phyloP scores from a whole-genome alignment of 352 stramenopile genomes.

The Pythium dissotocum region DNA sequence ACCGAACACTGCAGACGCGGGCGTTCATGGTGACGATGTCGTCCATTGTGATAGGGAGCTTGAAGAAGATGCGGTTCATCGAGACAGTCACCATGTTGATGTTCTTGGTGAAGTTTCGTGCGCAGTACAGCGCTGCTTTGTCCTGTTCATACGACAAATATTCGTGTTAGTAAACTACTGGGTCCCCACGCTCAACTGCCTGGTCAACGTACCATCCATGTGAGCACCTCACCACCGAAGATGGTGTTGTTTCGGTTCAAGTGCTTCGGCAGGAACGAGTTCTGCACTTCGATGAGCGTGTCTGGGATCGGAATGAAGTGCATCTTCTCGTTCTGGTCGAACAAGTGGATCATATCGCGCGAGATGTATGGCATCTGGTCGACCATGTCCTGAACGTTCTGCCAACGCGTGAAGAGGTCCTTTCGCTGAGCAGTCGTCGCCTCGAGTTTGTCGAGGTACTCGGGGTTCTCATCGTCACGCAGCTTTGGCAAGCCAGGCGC shows the following conservation, averaged over 20 bases:
- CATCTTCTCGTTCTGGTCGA: slow-evolving; percentile 43
- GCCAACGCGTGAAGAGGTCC: slow-evolving; percentile 59
- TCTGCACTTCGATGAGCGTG: slow-evolving; percentile 73
- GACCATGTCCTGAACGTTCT: slow-evolving; percentile 63
- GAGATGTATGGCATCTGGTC: slow-evolving; percentile 61
- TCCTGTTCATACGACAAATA: slow-evolving; percentile 28
- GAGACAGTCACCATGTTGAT: slow-evolving; percentile 64
- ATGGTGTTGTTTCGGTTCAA: slow-evolving; percentile 79
- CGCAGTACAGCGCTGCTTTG: slow-evolving; percentile 65
- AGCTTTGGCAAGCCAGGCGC: slow-evolving; percentile 53
- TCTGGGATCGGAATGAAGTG: slow-evolving; percentile 55
- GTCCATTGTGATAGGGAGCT: slow-evolving; percentile 63
- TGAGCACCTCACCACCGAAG: slow-evolving; percentile 67
- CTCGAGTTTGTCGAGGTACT: slow-evolving; percentile 52
- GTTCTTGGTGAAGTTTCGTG: slow-evolving; percentile 71
- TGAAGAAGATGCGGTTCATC: slow-evolving; percentile 75
- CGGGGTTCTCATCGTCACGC: slow-evolving; percentile 37
- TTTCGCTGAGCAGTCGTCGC: slow-evolving; percentile 64
- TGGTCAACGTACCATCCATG: slow-evolving; percentile 45
- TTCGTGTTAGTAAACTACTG: neutral
- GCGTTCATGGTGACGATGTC: slow-evolving; percentile 72
- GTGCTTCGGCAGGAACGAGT: slow-evolving; percentile 73
- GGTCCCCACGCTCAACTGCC: neutral
- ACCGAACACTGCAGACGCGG: slow-evolving; percentile 60
- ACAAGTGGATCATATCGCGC: slow-evolving; percentile 56